Base-by-base conservation (phyloP, 176 grass and related monocot genomes). In the Ensete ventricosum region DNA sequence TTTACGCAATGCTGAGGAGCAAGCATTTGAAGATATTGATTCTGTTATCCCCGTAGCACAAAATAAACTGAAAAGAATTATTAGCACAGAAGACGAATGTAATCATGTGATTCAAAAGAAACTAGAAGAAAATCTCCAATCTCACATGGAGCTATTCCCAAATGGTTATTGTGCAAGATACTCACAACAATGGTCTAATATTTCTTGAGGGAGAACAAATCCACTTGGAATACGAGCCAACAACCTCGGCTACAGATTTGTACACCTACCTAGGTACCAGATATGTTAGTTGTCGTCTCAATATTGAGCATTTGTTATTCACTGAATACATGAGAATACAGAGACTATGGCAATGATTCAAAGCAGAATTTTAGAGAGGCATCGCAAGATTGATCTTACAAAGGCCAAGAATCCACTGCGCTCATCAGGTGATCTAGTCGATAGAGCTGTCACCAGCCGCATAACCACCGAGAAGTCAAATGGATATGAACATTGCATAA, bases 151-250 rank as follows among this genome's bases (percentile, higher is more conserved):
- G 22, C 0, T 14, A 73, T 54, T 54, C 19, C 66, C 63, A 80
- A 69, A 69, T 70, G 51, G 17, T 50, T 50, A 16, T 70, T 76
- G 55, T 13, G 78, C 25, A 62, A 60, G 71, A 78, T 52, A 76
- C 94, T 91, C 85, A 93, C 94, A 98, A 86, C 81, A 98, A 78
- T 70, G 84, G 86, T 79, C 85, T 89, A 73, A 93, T 85, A 77
- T 98, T 98, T 73, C 67, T 69, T 70, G 76, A 50, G 29, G 78
- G 82, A 84, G 84, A 91, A 4, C 83, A 86, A 72, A 98, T 73
- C 94, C 88, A 93, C 86, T 93, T 98, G 52, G 94, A 93, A 81
- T 93, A 98, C 54, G 94, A 98, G 69, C 86, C 86, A 84, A 98
- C 81, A 53, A 98, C 90, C 71, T 98, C 88, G 72, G 85, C 94